Conservation (phyloP, 441 rosid genomes). For the Euphorbia celastroides region DNA sequence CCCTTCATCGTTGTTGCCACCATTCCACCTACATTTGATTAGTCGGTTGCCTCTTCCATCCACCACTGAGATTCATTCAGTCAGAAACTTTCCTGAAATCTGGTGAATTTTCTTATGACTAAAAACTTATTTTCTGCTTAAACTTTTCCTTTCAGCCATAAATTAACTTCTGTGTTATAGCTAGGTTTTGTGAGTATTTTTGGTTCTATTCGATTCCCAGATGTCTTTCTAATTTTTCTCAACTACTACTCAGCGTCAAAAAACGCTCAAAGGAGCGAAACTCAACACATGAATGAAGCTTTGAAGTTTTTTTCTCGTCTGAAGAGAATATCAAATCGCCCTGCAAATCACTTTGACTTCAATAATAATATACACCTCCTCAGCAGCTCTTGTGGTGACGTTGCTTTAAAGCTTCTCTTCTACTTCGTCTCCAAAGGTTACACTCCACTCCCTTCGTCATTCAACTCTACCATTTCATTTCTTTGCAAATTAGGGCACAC, state of each 20-base stretch:
- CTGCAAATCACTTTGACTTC: background rate
- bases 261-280: background rate
- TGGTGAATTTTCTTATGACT: no score
- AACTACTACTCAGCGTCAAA: background rate
- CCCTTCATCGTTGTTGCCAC: no score
- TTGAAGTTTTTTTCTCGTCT: constrained; percentile 7
- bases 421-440: constrained; percentile 11
- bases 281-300: constrained; percentile 1
- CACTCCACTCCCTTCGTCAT: constrained; percentile 8
- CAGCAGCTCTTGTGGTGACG: constrained; percentile 6
- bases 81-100: no score
- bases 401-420: background rate
- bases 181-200: no score
- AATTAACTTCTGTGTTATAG: no score
- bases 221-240: no score
- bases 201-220: no score
- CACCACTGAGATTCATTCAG: no score
- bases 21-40: no score
- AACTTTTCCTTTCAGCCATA: no score
- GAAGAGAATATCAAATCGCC: constrained; percentile 1
- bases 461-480: constrained; percentile 8
- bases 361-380: constrained; percentile 8
- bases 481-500: constrained; percentile 3
- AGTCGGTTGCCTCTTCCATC: no score
- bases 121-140: no score